Base-by-base conservation (phyloP, 1,139 yeast genomes). In the Candida frijolesensis region DNA sequence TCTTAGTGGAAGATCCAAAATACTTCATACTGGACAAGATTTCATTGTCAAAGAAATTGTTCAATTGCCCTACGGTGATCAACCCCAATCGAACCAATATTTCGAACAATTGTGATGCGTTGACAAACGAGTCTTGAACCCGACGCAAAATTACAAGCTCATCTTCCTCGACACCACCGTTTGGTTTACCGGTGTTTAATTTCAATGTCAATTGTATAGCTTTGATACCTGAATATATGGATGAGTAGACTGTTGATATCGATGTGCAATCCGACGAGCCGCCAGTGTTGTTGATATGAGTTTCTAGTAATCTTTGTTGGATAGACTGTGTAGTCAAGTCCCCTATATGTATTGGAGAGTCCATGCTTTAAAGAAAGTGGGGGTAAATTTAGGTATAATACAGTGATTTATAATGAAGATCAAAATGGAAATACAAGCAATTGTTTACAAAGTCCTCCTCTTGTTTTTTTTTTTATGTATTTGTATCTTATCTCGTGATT, bases 281-380 rank as follows among this genome's bases (percentile, higher is more conserved):
- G 4, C 32, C 29, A 2, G 42, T 18, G 11, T 65, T 55, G 40
- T 60, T 57, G 39, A 76, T 58, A 53, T 73, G 79, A 6, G 80
- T 75, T 27, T 69, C 72, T 40, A 59, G 61, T 47, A 76, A 64
- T 44, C 70, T 66, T 57, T 67, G 65, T 58, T 67, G 71, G 30
- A 76, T 76, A 38, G 78, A 72, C 53, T 68, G 68, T 39, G 80
- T 70, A 51, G 80, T 76, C 49, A 70, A 58, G 59, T 76, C 80
- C 44, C 81, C 80, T 32, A 72, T 64, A 50, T 72, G 63, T 47
- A 73, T 61, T n/a, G 81, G 81, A 10, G 79, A 74, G 46, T 76
- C 80, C 80, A 76, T 76, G 43, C 16, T 40, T 14, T 27, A 15
- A 8, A 16, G 35, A 33, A 14, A 15, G 35, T 18, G 41, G 10